Base-by-base conservation (phyloP, 2,329 filamentous ascomycete species). In the Simplicillium sp. region DNA sequence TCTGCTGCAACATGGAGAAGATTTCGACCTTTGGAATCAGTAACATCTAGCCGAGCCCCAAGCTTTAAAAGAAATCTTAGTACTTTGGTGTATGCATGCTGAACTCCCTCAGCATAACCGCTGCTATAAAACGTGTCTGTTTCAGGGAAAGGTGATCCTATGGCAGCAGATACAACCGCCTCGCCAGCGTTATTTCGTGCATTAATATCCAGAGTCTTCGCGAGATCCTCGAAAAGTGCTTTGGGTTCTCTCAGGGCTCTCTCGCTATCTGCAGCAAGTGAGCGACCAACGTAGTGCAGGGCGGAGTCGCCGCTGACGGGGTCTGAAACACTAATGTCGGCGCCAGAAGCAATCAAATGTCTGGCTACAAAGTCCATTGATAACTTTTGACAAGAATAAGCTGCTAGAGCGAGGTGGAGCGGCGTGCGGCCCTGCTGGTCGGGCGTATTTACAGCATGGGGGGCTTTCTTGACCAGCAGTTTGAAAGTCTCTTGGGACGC, bases 1-100 rank as follows among this genome's bases (percentile, higher is more conserved):
- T 29, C 28, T 11, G 45, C 47, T 2, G 48, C 48, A 7, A 47
- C 44, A 16, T 57, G 54, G 29, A 57, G 18, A 18, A 55, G 28
- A 2, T 40, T 45, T 18, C 46, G 36, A 3, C 54, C 53, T 1
- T 34, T 36, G 14, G 40, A 9, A 32, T 55, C 46, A 6, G 34
- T 38, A 2, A 36, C 45, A 3, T 14, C 17, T 9, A 51, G 42
- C 25, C 55, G 46, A 11, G 42, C 48, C 5, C 50, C 37, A 7
- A 15, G 11, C 15, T 13, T n/a, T 6, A 36, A 8, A n/a, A 39
- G 32, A 13, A 43, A 25, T 12, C 31, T 17, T 3, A 43, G 20
- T 7, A 20, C 31, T 3, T 29, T 15, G 4, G 7, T 13, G 14
- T 35, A 32, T 9, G 31, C 18, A 12, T 11, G 12, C 5, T 35